phyloP scores from a whole-genome alignment of 495 filamentous ascomycete species.

The Penicillium ochrochloron region DNA sequence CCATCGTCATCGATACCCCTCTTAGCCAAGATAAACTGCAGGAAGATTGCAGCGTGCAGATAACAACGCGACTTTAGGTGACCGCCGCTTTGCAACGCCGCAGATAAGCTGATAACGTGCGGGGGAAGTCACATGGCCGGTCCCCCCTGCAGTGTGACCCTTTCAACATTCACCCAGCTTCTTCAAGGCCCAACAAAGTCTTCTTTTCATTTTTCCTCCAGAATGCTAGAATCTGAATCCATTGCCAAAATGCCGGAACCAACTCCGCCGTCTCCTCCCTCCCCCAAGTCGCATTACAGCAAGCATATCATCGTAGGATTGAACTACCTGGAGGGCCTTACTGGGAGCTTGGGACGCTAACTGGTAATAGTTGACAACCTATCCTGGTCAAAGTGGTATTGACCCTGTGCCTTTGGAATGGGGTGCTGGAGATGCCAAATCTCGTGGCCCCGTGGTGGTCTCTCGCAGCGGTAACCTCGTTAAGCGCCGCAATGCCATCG shows the following conservation, averaged over 20 bases:
- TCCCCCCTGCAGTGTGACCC: slow-evolving; percentile 4
- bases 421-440: slow-evolving; percentile 75
- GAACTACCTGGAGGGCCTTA: not conserved
- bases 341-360: slow-evolving; percentile 7
- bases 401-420: slow-evolving; percentile 87
- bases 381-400: slow-evolving; percentile 92
- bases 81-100: slow-evolving; percentile 18
- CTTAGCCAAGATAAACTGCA: slow-evolving; percentile 7
- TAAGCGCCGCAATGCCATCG: slow-evolving; percentile 83
- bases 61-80: slow-evolving; percentile 8
- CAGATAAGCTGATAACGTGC: slow-evolving; percentile 38
- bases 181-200: not conserved
- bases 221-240: slow-evolving; percentile 32
- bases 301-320: slow-evolving; percentile 50
- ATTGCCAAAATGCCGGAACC: slow-evolving; percentile 28
- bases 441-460: slow-evolving; percentile 89
- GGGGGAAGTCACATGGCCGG: slow-evolving; percentile 31
- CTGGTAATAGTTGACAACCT: slow-evolving; percentile 69
- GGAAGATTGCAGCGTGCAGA: slow-evolving; percentile 3
- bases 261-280: slow-evolving; percentile 28
- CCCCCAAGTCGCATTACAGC: slow-evolving; percentile 41
- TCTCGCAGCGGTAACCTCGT: slow-evolving; percentile 76
- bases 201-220: not conserved
- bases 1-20: not conserved
- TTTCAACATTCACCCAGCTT: not conserved